Percentiles rank a stretch among this genome's conserved stretches.
These are phyloP conservation scores for Aspergillus oerlinghausenensis DNA, from an alignment of 2,329 filamentous ascomycete species.

Conservation along the genomic window DNA sequence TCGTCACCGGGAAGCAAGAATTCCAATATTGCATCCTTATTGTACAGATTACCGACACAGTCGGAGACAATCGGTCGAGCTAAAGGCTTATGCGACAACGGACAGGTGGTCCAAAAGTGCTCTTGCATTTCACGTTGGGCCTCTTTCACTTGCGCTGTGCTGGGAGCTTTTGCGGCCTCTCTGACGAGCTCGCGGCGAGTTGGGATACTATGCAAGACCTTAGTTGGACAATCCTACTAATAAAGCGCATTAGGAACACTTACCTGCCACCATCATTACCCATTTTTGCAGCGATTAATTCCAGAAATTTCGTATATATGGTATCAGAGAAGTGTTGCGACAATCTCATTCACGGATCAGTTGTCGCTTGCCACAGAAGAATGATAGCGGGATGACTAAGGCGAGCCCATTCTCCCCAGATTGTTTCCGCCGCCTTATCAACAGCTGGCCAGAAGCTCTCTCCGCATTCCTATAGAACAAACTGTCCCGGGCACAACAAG, in stretches of 20 bases:
- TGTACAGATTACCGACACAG: constrained; percentile 78
- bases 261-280: constrained; percentile 90
- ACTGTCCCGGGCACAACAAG: constrained; percentile 1
- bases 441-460: constrained; percentile 38
- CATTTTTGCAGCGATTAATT: constrained; percentile 52
- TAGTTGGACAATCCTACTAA: background rate
- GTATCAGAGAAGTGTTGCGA: background rate
- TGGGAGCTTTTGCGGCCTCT: constrained; percentile 77
- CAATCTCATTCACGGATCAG: constrained; percentile 3
- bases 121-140: constrained; percentile 77
- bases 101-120: constrained; percentile 83
- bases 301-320: background rate
- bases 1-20: constrained; percentile 56
- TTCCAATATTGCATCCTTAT: constrained; percentile 83
- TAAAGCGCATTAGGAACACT: constrained; percentile 8
- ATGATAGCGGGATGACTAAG: constrained; percentile 30
- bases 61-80: constrained; percentile 77
- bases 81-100: constrained; percentile 74
- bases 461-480: constrained; percentile 23
- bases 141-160: constrained; percentile 82
- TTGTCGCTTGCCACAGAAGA: constrained; percentile 14
- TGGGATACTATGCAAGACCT: constrained; percentile 61
- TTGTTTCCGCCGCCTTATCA: constrained; percentile 23
- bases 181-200: constrained; percentile 95
- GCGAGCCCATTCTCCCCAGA: constrained; percentile 14